Evolutionary conservation across 2,329 filamentous ascomycete genomes (phyloP).

Genomic region (Cryphonectria nitschkei): DNA sequence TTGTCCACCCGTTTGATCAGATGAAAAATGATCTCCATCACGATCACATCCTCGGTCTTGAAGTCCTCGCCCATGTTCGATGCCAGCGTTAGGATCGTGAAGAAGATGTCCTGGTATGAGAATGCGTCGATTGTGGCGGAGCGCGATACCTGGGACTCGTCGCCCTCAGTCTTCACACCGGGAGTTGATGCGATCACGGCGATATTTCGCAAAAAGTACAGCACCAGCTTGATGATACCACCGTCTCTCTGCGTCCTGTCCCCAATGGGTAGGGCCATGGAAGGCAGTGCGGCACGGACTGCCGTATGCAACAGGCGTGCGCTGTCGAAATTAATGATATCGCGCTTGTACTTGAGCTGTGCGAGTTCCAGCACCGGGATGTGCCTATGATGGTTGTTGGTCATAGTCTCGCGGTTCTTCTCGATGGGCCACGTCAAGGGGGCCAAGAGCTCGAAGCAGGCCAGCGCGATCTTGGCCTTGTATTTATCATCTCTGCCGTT

Average conservation of each 20-base stretch:
- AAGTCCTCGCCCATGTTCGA: slow-evolving; percentile 96
- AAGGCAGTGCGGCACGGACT: slow-evolving; percentile 79
- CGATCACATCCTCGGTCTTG: slow-evolving; percentile 80
- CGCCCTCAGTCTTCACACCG: slow-evolving; percentile 76
- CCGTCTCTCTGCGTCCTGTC: slow-evolving; percentile 82
- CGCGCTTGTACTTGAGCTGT: slow-evolving; percentile 87
- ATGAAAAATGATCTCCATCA: slow-evolving; percentile 92
- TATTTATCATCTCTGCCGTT: slow-evolving; percentile 72
- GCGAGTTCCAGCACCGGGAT: slow-evolving; percentile 86
- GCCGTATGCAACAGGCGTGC: slow-evolving; percentile 78
- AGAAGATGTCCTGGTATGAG: slow-evolving; percentile 86
- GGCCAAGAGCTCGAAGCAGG: slow-evolving; percentile 87
- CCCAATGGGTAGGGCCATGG: slow-evolving; percentile 77
- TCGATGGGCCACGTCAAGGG: slow-evolving; percentile 95
- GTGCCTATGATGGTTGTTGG: slow-evolving; percentile 89
- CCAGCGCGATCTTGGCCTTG: slow-evolving; percentile 78
- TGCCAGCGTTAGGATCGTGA: slow-evolving; percentile 80
- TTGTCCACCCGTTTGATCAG: slow-evolving; percentile 87
- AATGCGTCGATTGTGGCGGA: slow-evolving; percentile 89
- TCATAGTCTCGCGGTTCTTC: slow-evolving; percentile 77
- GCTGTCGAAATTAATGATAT: slow-evolving; percentile 81
- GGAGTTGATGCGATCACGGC: slow-evolving; percentile 79
- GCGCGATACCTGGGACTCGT: slow-evolving; percentile 86
- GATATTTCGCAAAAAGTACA: slow-evolving; percentile 89
- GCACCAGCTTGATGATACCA: slow-evolving; percentile 85